Evolutionary conservation across 2,329 filamentous ascomycete genomes (phyloP), one percentile per base, ranked within the genome.

Genomic region (Beauveria asiatica): DNA sequence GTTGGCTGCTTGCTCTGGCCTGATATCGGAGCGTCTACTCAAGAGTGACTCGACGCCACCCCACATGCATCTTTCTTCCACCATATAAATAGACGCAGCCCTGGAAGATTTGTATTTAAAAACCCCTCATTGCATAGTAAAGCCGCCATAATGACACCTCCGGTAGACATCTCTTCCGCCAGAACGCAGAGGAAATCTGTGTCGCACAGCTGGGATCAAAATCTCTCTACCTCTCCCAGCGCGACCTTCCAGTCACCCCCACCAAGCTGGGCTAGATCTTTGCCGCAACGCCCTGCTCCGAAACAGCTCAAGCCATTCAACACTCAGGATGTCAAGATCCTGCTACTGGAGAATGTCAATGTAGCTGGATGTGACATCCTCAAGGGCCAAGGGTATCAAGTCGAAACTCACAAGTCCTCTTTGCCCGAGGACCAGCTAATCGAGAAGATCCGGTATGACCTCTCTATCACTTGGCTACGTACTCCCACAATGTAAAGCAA

Each of bases 331-430:
- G 92, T 99, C 77, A 97, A 97, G 78, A 96, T 99, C 60, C 78
- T 99, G 61, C 82, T 99, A 19, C 80, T 99, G 37, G 94, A 99
- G 74, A 99, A 97, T 75, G 90, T 99, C 70, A 99, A 99, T 73
- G 80, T 90, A 75, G 90, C 91, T 25, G 94, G 94, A 16, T 84
- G 86, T 68, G 86, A 95, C 51, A 92, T 97, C 61, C 80, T 99
- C 61, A 84, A 77, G 61, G 80, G 78, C 60, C 92, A 99, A 75
- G 94, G 94, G 62, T 99, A 99, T 74, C 94, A 99, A 75, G 94
- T 99, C 39, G 94, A 99, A 76, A 84, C 86, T 54, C 77, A 93
- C 65, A 99, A 97, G 80, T 87, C 85, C 64, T 96, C 92, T 39
- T 78, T 99, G 60, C 87, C 91, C 0, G 94, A 99, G 73, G 91